Evolutionary conservation across 2,329 filamentous ascomycete genomes (phyloP).

Genomic region (Dactylonectria estremocensis): DNA sequence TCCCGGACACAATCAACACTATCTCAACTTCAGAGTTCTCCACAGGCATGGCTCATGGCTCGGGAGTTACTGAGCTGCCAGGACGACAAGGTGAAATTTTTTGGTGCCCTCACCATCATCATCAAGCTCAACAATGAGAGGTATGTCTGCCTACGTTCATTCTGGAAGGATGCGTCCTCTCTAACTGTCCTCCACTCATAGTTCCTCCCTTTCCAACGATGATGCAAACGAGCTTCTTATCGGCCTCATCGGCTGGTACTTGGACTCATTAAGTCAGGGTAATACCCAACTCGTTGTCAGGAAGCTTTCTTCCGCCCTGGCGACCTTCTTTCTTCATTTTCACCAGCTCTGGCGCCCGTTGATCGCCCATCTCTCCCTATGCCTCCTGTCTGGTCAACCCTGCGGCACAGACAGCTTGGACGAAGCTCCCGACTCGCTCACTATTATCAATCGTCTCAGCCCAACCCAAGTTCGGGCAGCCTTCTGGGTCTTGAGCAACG

Average conservation of each 20-base stretch:
- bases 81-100: constrained; percentile 87
- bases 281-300: constrained; percentile 75
- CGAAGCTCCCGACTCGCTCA: constrained; percentile 57
- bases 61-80: constrained; percentile 79
- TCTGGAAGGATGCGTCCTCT: neutral
- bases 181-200: constrained; percentile 39
- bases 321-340: constrained; percentile 82
- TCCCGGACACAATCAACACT: constrained; percentile 78
- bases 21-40: constrained; percentile 83
- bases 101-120: constrained; percentile 92
- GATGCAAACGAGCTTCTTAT: constrained; percentile 73
- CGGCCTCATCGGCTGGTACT: constrained; percentile 75
- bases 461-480: constrained; percentile 67
- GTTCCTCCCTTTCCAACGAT: constrained; percentile 67
- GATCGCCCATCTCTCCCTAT: constrained; percentile 72
- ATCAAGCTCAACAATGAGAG: constrained; percentile 96
- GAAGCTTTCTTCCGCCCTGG: constrained; percentile 84
- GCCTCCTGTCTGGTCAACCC: constrained; percentile 59
- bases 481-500: constrained; percentile 72
- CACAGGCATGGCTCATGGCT: constrained; percentile 88
- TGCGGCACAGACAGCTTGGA: constrained; percentile 41
- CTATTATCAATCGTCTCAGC: constrained; percentile 65
- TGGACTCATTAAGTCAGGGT: constrained; percentile 66
- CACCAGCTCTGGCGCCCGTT: constrained; percentile 77
- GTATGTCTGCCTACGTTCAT: constrained; percentile 59